Evolutionary conservation across 148 eudicot genomes (phyloP).

Genomic region (Beta vulgaris): DNA sequence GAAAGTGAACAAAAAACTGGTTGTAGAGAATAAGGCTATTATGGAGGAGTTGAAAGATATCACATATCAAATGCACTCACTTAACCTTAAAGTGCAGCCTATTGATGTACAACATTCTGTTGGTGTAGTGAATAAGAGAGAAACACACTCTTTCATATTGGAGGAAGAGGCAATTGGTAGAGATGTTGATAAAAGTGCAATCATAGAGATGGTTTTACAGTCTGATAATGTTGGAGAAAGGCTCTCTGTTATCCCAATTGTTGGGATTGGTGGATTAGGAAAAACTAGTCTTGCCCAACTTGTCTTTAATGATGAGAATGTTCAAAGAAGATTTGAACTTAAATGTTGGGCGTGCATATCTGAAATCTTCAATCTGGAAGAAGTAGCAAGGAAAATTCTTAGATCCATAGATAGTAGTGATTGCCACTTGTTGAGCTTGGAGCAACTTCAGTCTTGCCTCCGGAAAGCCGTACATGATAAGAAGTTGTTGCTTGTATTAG

Average conservation of each 20-base stretch:
- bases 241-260: constrained; percentile 3
- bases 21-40: constrained; percentile 4
- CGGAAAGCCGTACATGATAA: background rate
- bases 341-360: constrained; percentile 17
- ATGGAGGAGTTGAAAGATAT: background rate
- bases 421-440: background rate
- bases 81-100: background rate
- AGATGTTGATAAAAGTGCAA: constrained; percentile 4
- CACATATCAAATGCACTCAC: background rate
- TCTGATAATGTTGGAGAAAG: background rate
- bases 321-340: constrained; percentile 12
- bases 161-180: constrained; percentile 16
- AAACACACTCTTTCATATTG: constrained; percentile 6
- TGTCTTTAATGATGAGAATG: background rate
- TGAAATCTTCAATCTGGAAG: background rate
- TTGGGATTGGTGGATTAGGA: constrained; percentile 22
- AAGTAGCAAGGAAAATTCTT: background rate
- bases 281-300: constrained; percentile 18
- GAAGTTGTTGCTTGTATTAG: constrained; percentile 11
- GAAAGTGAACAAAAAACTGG: background rate
- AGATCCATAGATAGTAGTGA: background rate
- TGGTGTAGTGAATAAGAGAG: background rate
- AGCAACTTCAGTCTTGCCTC: constrained; percentile 2
- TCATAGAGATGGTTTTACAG: background rate
- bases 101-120: background rate